These are phyloP conservation scores for Citrus australasica DNA, from an alignment of 345 rosid genomes.

Conservation along the genomic window DNA sequence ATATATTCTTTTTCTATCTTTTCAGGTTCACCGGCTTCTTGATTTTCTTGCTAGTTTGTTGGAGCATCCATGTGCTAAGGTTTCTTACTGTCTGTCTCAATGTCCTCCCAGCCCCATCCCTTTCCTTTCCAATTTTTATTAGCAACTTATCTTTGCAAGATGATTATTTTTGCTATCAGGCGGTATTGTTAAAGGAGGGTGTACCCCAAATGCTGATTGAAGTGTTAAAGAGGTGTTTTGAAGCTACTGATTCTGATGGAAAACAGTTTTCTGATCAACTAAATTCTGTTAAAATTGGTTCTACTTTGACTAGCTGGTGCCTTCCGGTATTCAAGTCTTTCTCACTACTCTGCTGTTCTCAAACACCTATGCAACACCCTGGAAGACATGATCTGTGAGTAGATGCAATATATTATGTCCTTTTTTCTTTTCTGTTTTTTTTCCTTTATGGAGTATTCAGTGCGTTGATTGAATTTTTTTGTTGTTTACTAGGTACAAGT, in stretches of 20 bases:
- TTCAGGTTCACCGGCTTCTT: conserved; percentile 72
- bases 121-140: neutral
- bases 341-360: conserved; percentile 56
- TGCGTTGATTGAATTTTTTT: conserved; percentile 1
- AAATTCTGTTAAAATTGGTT: conserved; percentile 38
- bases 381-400: conserved; percentile 62
- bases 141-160: conserved; percentile 10
- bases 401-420: conserved; percentile 19
- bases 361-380: conserved; percentile 30
- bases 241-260: conserved; percentile 49
- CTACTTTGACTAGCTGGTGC: conserved; percentile 57
- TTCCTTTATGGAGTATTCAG: conserved; percentile 7
- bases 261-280: conserved; percentile 40
- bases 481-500: conserved; percentile 35
- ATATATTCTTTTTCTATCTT: conserved; percentile 12
- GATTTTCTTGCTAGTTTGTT: conserved; percentile 70
- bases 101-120: neutral
- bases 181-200: conserved; percentile 62
- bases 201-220: conserved; percentile 47
- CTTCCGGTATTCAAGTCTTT: conserved; percentile 70
- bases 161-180: conserved; percentile 40
- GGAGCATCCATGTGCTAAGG: conserved; percentile 93
- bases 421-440: conserved; percentile 6
- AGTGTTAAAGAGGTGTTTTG: conserved; percentile 67
- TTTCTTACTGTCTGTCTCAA: conserved; percentile 22